Percentiles rank a stretch among this genome's conserved stretches.
phyloP scores from a whole-genome alignment of 495 filamentous ascomycete genomes.

The Penicillium subrubescens region DNA sequence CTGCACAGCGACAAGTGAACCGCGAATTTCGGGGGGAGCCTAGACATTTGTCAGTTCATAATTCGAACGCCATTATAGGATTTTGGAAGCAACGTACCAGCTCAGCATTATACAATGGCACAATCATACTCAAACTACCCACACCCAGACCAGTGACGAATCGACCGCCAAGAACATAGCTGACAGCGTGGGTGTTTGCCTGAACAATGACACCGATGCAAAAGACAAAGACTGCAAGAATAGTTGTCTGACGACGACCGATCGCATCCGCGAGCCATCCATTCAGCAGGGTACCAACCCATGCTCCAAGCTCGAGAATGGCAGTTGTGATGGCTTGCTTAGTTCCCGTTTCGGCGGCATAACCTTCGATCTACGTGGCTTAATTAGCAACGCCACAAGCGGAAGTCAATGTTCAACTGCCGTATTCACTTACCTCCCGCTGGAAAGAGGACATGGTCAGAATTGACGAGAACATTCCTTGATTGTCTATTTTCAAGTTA shows the following conservation, averaged over 20 bases:
- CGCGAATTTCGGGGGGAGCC: slow-evolving; percentile 69
- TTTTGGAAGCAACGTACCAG: slow-evolving; percentile 44
- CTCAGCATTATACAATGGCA: slow-evolving; percentile 66
- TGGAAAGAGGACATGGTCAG: slow-evolving; percentile 9
- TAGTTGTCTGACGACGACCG: slow-evolving; percentile 5
- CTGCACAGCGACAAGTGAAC: slow-evolving; percentile 69
- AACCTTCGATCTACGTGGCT: slow-evolving; percentile 2
- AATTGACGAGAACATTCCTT: slow-evolving; percentile 14
- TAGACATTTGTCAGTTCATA: slow-evolving; percentile 53
- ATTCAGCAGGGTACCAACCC: slow-evolving; percentile 9
- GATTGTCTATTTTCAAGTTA: slow-evolving; percentile 6
- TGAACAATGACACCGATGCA: slow-evolving; percentile 11
- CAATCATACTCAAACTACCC: slow-evolving; percentile 44
- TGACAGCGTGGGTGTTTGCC: slow-evolving; percentile 3
- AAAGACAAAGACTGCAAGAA: slow-evolving; percentile 5
- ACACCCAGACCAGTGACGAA: slow-evolving; percentile 58
- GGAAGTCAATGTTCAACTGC: too few relatives aligned
- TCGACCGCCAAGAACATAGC: slow-evolving; percentile 9
- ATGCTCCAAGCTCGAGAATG: slow-evolving; percentile 16
- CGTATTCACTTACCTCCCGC: not conserved
- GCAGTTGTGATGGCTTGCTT: slow-evolving; percentile 6
- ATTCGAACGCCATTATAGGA: slow-evolving; percentile 23
- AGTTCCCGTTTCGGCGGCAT: slow-evolving; percentile 2
- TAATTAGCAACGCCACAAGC: not conserved
- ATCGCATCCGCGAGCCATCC: slow-evolving; percentile 10